Base-by-base conservation (phyloP, 2,329 filamentous ascomycete species). In the Chaetomiaceae sp. region DNA sequence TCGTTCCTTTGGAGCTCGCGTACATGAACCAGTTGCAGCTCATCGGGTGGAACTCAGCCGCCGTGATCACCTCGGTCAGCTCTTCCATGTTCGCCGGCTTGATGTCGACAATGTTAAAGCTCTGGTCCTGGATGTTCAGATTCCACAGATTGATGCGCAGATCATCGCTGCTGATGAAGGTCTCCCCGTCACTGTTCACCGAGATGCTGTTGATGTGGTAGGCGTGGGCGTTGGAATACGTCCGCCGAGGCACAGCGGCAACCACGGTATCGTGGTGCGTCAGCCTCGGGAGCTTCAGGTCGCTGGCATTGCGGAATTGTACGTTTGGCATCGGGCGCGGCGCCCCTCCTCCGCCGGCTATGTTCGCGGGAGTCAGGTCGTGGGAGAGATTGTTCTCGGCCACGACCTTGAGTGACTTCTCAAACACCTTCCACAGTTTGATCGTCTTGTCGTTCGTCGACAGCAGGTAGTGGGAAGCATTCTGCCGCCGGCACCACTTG, bases 11-110 rank as follows among this genome's bases (percentile, higher is more conserved):
- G 49, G 90, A 96, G 68, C 91, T 97, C 58, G 93, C 93, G 66
- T 97, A 98, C 91, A 98, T 98, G 73, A 98, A 97, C 89, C 88
- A 95, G 70, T 98, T 97, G 77, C 93, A 98, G 74, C 90, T 95
- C 61, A 84, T 75, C 6, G 93, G 93, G 64, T 98, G 93, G 62
- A 98, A 98, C 64, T 98, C 93, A 44, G 93, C 93, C 34, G 93
- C 93, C 11, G 93, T 98, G 63, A 98, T 97, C 58, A 98, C 93
- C 68, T 98, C 93, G 1, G 93, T 98, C 55, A 98, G 76, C 72
- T 98, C 93, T 69, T 98, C 93, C 93, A 98, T 98, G 67, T 98
- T 98, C 33, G 93, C 93, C 8, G 93, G 93, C 69, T 98, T 98
- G 75, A 98, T 98, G 67, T 98, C 93, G 52, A 98, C 93, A 64